Percentiles rank a stretch among this genome's conserved stretches.
phyloP scores from a whole-genome alignment of 208 protist species.

The Herpetomonas muscarum region DNA sequence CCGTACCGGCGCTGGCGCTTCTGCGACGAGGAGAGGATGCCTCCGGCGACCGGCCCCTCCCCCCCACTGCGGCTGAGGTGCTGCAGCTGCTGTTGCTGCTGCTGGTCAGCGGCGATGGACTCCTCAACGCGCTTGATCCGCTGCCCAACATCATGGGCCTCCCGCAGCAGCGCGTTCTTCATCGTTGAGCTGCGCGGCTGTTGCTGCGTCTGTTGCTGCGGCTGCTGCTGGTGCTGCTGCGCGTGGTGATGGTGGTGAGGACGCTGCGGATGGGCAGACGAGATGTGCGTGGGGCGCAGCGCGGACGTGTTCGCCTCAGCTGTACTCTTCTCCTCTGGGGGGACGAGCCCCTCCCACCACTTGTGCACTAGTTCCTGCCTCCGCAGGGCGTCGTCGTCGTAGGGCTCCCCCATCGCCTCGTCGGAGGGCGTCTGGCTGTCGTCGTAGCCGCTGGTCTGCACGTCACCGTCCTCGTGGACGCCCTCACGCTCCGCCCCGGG shows the following conservation, averaged over 20 bases:
- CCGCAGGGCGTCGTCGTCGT: not conserved
- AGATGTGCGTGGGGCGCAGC: no score
- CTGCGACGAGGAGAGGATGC: no score
- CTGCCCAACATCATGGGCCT: not conserved
- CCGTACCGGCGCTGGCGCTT: not conserved
- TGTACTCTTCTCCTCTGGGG: not conserved
- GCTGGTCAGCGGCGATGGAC: not conserved
- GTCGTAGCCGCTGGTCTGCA: not conserved
- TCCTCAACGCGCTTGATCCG: not conserved
- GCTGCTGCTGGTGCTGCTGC: not conserved
- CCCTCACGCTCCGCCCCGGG: no score
- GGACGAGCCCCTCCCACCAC: not conserved
- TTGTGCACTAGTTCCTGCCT: not conserved
- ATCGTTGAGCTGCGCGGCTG: conserved; percentile 2
- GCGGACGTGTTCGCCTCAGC: no score
- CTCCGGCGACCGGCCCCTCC: not conserved
- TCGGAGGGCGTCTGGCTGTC: not conserved
- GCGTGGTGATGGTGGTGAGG: not conserved
- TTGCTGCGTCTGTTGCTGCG: not conserved
- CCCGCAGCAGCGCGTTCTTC: not conserved
- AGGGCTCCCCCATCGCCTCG: not conserved
- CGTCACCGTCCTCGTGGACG: no score
- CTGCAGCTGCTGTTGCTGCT: conserved; percentile 8
- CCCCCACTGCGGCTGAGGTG: not conserved
- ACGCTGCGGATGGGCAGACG: not conserved